phyloP scores from a whole-genome alignment of 163 green algal genomes.

The Chloromonas sp. region DNA sequence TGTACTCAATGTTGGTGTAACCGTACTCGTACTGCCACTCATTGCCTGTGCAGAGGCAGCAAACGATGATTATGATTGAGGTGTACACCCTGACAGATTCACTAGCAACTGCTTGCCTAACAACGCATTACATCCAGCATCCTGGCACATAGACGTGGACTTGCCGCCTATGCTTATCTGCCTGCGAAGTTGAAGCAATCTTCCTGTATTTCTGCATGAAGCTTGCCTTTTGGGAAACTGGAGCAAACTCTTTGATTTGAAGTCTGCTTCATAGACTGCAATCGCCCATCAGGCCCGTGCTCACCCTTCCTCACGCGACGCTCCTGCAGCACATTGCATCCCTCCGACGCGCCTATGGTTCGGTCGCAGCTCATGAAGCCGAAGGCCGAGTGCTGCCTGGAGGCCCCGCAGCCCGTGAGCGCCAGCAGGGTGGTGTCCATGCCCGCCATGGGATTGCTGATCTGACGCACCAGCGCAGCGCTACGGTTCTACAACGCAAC shows the following conservation, averaged over 20 bases:
- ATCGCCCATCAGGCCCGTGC: neutral
- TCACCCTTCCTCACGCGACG: conserved; percentile 13
- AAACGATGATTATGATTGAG: neutral
- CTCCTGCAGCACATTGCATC: conserved; percentile 87
- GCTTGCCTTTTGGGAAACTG: no score
- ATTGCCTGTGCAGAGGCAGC: neutral
- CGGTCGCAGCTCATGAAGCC: conserved; percentile 94
- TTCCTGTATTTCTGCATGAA: no score
- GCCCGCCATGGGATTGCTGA: conserved; percentile 95
- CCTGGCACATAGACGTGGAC: no score
- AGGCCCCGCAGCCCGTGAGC: conserved; percentile 75
- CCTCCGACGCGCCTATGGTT: conserved; percentile 85
- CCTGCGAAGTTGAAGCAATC: no score
- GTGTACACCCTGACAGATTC: neutral
- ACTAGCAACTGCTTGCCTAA: no score
- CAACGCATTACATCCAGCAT: no score
- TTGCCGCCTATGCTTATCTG: no score
- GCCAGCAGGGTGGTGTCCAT: conserved; percentile 91
- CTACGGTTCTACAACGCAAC: conserved; percentile 34
- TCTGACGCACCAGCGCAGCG: conserved; percentile 86
- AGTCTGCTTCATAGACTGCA: no score
- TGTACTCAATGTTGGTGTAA: conserved; percentile 98
- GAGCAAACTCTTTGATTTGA: no score
- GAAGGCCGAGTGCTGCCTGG: conserved; percentile 55
- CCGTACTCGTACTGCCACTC: conserved; percentile 65